Evolutionary conservation across 495 filamentous ascomycete species (phyloP), one percentile per base, ranked within the genome.

Genomic region (Aspergillus hancockii): DNA sequence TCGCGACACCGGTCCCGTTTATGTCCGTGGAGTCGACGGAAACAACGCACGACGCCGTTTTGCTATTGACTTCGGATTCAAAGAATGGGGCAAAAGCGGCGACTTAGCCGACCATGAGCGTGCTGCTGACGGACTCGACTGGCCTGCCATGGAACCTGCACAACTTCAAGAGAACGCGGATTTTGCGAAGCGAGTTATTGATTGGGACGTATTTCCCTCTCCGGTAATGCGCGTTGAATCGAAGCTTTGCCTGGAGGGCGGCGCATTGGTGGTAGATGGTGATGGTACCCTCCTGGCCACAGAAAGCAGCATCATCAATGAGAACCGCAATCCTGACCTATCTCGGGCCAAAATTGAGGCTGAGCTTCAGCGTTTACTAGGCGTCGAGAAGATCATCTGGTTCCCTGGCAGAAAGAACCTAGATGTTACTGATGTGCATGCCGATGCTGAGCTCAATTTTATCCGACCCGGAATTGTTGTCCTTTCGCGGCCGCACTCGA

Each of bases 391-490:
- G 34, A 67, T 75, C n/a, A 68, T 75, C 13, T 75, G 73, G 73
- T 65, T 75, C 32, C 73, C 73, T 7, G 73, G 71, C 4, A 58
- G 67, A 1, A 60, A 62, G 43, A 66, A 65, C 19, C 36, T 71
- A 13, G 72, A 75, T 67, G 65, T 73, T 43, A 75, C 72, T n/a
- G 72, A 75, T 52, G 67, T 65, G 52, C 72, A 75, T 62, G 64
- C 69, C 31, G 72, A 75, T 58, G 72, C 71, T 8, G 67, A 69
- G 56, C 67, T 67, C 8, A 49, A 67, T 19, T 74, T 75, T 57
- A 52, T 71, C 4, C 30, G 62, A n/a, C 71, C 71, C 4, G 69
- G 72, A 6, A 63, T 74, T 7, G 71, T 75, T 18, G 67, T 75
- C 28, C 54, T 74, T 5, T 66, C 64, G 46, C 60, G 62, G 19